Base-by-base conservation (phyloP, 1,139 yeast genomes). In the Yamadazyma taylorii region DNA sequence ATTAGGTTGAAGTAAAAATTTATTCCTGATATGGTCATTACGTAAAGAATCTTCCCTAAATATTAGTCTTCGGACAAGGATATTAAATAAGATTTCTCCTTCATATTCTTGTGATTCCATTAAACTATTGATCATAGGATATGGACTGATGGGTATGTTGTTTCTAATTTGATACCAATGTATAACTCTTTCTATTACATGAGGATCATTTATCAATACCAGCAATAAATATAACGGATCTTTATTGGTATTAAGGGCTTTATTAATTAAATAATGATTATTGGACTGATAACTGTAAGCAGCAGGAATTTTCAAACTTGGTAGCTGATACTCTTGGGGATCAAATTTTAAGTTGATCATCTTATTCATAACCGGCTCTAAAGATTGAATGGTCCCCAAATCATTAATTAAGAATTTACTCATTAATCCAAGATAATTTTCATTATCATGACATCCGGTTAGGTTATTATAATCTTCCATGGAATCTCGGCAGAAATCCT, bases 71-170 rank as follows among this genome's bases (percentile, higher is more conserved):
- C 46, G 43, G 2, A 48, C 37, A 35, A 54, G 31, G 3, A 52
- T 38, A 3, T 38, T 42, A 32, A 40, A 52, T 13, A 54, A 26
- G n/a, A 39, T 24, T 22, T 44, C 44, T 1, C 58, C 58, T 35
- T 54, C 56, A 27, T 41, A 31, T 12, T 38, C 40, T 21, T 53
- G 52, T 5, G 46, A 33, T 9, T 41, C 39, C 42, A 46, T 37
- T 10, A 53, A 24, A 15, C 46, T 40, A 30, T 37, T 39, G 13
- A 48, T 39, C 36, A 46, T 15, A 6, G 29, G 34, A 17, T 37
- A 24, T 6, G 47, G 44, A 10, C 34, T 34, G 9, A 32, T 31
- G 1, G 30, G 32, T 2, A 17, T 23, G 3, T 31, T 19, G 14
- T 37, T 30, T 16, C 27, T 47, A 46, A 14, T 25, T 19, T 19